These are phyloP conservation scores for Westerdykella sp. DNA, from an alignment of 2,329 filamentous ascomycete genomes.

Conservation along the genomic window DNA sequence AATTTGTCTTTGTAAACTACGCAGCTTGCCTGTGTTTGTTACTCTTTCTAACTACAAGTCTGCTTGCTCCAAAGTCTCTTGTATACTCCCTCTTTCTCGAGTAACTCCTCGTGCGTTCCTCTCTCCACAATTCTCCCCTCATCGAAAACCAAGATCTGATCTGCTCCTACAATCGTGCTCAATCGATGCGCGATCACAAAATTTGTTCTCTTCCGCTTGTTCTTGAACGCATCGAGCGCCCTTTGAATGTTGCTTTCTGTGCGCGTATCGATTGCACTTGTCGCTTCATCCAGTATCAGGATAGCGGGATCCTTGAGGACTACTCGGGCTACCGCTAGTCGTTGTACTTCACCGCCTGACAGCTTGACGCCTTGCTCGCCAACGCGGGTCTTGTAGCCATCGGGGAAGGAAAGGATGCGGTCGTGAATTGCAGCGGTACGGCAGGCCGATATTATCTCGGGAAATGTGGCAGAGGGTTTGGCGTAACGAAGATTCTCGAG, in stretches of 20 bases:
- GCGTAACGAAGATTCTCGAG: conserved; percentile 72
- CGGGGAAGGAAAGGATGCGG: conserved; percentile 39
- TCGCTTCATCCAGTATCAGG: conserved; percentile 45
- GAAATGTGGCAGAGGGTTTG: conserved; percentile 61
- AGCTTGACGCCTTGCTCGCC: conserved; percentile 67
- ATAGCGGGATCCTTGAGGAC: conserved; percentile 89
- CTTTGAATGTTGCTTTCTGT: conserved; percentile 71
- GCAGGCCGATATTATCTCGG: conserved; percentile 69
- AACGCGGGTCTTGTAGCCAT: conserved; percentile 79
- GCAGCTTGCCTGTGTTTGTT: too few relatives aligned
- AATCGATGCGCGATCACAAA: conserved; percentile 91
- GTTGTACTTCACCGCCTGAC: conserved; percentile 84
- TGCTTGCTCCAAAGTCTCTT: too few relatives aligned
- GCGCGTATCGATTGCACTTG: conserved; percentile 32
- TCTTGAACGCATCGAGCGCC: conserved; percentile 72
- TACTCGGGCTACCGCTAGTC: conserved; percentile 86
- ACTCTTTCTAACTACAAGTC: too few relatives aligned
- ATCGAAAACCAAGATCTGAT: conserved; percentile 93
- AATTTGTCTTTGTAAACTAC: too few relatives aligned
- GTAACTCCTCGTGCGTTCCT: conserved; percentile 64
- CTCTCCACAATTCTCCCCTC: conserved; percentile 77
- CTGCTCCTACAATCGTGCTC: conserved; percentile 88
- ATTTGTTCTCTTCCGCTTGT: conserved; percentile 75
- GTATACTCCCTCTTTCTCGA: conserved; percentile 38
- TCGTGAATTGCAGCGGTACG: conserved; percentile 51